phyloP scores from a whole-genome alignment of 225 moss, liverwort and hornwort species.

The Asterella californica region DNA sequence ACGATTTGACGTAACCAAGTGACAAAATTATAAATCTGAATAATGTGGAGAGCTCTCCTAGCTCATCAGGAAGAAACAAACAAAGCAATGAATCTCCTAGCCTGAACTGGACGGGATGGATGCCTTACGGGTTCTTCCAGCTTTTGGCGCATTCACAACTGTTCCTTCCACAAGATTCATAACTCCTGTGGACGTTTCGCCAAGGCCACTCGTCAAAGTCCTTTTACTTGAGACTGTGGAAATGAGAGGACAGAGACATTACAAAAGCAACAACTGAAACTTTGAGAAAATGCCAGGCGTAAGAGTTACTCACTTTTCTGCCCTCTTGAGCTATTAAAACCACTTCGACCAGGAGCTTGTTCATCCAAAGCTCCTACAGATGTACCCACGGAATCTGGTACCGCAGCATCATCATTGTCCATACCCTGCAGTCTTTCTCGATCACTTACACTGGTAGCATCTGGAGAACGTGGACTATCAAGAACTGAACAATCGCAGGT shows the following conservation, averaged over 20 bases:
- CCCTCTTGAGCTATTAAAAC: conserved; percentile 61
- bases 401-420: conserved; percentile 64
- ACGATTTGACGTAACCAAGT: not conserved
- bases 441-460: conserved; percentile 53
- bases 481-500: conserved; percentile 11
- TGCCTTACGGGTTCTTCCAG: conserved; percentile 79
- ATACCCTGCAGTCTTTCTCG: conserved; percentile 60
- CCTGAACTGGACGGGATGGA: conserved; percentile 34
- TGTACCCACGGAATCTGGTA: conserved; percentile 71
- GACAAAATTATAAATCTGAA: not conserved
- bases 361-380: conserved; percentile 71
- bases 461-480: conserved; percentile 31
- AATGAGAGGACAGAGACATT: not conserved
- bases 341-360: conserved; percentile 48
- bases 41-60: not conserved
- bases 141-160: conserved; percentile 71
- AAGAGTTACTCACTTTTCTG: conserved; percentile 63
- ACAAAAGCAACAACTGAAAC: not conserved
- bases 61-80: not conserved
- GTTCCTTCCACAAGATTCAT: conserved; percentile 88
- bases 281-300: too few relatives aligned
- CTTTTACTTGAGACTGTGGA: not conserved
- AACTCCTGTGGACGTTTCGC: conserved; percentile 54
- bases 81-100: conserved; percentile 26
- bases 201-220: not conserved